Evolutionary conservation across 148 eudicot genomes (phyloP).

Genomic region (Beta vulgaris): DNA sequence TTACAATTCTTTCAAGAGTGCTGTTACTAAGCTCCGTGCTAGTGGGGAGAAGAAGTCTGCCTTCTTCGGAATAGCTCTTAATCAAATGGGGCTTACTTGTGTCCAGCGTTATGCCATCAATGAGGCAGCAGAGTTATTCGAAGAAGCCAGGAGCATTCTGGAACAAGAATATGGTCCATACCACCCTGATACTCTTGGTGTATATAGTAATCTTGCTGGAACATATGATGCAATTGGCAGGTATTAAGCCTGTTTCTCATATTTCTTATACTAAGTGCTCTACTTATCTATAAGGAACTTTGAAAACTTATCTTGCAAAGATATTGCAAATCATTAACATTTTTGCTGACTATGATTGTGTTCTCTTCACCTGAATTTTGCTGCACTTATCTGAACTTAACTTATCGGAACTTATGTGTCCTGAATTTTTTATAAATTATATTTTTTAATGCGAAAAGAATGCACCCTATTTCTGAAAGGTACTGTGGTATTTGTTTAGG

Average conservation of each 20-base stretch:
- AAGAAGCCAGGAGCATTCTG: constrained; percentile 76
- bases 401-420: too few species aligned
- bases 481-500: background rate
- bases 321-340: background rate
- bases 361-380: too few species aligned
- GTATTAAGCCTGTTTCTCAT: constrained; percentile 32
- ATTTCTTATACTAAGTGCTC: background rate
- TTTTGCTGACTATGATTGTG: too few species aligned
- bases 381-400: too few species aligned
- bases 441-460: too few species aligned
- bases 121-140: constrained; percentile 80
- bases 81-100: constrained; percentile 98
- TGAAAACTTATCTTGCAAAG: background rate
- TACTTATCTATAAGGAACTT: background rate
- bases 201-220: constrained; percentile 97
- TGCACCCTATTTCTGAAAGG: background rate
- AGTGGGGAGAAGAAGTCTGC: constrained; percentile 93
- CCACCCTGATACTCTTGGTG: constrained; percentile 94
- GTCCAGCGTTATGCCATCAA: constrained; percentile 83
- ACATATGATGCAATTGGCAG: constrained; percentile 98
- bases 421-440: too few species aligned
- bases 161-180: constrained; percentile 93
- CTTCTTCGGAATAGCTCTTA: constrained; percentile 91
- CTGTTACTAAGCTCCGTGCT: constrained; percentile 68
- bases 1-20: constrained; percentile 63